Conservation (phyloP, 495 filamentous ascomycete genomes). For the Aspergillus egyptiacus region DNA sequence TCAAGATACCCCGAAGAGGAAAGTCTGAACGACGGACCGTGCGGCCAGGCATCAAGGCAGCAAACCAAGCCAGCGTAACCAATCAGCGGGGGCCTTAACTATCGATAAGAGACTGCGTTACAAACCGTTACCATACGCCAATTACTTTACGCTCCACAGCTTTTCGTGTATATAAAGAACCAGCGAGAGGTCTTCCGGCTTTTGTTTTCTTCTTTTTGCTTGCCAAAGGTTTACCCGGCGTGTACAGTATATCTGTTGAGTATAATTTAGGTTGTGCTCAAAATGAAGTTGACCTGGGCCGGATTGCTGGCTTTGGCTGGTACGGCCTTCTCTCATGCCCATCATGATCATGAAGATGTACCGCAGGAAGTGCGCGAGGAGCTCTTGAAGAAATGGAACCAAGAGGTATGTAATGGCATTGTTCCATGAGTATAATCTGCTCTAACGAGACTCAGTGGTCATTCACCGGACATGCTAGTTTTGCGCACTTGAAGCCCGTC, state of each 20-base stretch:
- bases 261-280: not conserved
- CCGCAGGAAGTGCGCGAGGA: slow-evolving; percentile 40
- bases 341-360: slow-evolving; percentile 36
- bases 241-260: not conserved
- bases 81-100: not conserved
- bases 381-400: slow-evolving; percentile 48
- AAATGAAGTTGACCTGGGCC: slow-evolving; percentile 22
- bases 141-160: slow-evolving; percentile 6
- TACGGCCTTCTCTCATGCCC: slow-evolving; percentile 31
- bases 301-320: slow-evolving; percentile 33
- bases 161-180: slow-evolving; percentile 2
- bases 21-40: slow-evolving; percentile 41
- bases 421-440: not conserved
- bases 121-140: slow-evolving; percentile 2
- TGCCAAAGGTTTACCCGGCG: not conserved
- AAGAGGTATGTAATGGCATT: slow-evolving; percentile 33
- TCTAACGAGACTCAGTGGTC: slow-evolving; percentile 48
- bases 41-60: slow-evolving; percentile 18
- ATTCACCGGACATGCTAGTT: slow-evolving; percentile 73
- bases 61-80: not conserved
- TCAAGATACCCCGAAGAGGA: slow-evolving; percentile 36
- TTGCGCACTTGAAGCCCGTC: slow-evolving; percentile 69
- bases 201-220: slow-evolving; percentile 18
- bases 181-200: not conserved
- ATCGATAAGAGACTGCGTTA: slow-evolving; percentile 18